phyloP scores from a whole-genome alignment of 176 grass and related monocot species.

The Areca catechu region DNA sequence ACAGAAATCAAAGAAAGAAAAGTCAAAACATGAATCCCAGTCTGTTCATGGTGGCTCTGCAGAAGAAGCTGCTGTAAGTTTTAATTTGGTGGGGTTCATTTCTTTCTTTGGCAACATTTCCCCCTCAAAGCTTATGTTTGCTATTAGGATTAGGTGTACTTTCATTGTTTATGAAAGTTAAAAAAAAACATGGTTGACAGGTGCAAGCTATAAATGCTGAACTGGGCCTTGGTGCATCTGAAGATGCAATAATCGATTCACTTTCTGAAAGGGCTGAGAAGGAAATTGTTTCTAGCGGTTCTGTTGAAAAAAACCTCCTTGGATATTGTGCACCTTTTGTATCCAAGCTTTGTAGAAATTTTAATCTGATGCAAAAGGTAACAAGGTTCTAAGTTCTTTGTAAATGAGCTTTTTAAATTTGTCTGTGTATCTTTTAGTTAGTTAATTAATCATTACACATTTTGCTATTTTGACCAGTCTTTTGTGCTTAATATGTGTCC shows the following conservation, averaged over 20 bases:
- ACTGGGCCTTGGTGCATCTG: constrained; percentile 61
- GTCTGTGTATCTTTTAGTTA: no score
- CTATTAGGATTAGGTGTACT: not conserved
- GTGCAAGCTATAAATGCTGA: constrained; percentile 80
- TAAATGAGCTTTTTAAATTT: no score
- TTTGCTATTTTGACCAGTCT: not conserved
- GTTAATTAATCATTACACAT: not conserved
- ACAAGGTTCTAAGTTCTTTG: not conserved
- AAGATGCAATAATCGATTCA: constrained; percentile 62
- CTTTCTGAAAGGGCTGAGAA: constrained; percentile 80
- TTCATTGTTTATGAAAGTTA: not conserved
- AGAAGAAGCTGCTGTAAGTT: constrained; percentile 51
- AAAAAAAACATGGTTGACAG: constrained; percentile 16
- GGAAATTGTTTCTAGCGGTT: constrained; percentile 66
- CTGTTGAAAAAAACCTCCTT: constrained; percentile 58
- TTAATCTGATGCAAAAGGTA: constrained; percentile 78
- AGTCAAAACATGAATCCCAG: constrained; percentile 26
- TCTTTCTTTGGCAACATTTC: no score
- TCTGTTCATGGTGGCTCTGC: constrained; percentile 17
- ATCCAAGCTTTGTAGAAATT: constrained; percentile 73
- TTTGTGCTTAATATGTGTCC: not conserved
- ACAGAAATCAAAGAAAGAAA: constrained; percentile 72
- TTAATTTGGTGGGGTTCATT: not conserved
- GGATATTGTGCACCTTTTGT: constrained; percentile 80
- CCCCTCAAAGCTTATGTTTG: no score